Conservation (phyloP, 176 grass and related monocot species). For the Ananas comosus region DNA sequence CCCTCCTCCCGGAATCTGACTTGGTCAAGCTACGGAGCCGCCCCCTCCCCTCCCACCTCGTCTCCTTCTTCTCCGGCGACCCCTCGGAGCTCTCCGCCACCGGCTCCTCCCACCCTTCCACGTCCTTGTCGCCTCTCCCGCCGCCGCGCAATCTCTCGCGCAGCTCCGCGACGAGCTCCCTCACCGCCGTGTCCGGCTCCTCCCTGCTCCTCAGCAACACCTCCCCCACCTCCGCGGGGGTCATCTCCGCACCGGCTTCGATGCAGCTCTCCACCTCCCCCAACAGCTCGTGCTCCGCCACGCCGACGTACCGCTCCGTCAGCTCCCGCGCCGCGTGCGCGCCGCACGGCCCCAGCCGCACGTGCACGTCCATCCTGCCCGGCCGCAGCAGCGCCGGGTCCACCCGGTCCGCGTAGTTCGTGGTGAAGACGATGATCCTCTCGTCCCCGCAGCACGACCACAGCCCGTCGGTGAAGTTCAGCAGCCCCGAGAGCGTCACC, state of each 20-base stretch:
- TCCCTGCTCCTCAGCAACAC: conserved; percentile 79
- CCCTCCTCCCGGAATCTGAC: conserved; percentile 73
- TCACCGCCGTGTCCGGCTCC: conserved; percentile 55
- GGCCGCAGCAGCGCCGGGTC: conserved; percentile 79
- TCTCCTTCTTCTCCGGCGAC: conserved; percentile 64
- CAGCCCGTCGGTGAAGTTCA: conserved; percentile 94
- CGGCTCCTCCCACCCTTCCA: conserved; percentile 45
- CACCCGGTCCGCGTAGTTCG: conserved; percentile 84
- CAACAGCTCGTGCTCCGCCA: conserved; percentile 44
- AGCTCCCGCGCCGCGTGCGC: conserved; percentile 65
- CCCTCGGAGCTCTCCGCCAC: conserved; percentile 58
- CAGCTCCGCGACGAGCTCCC: conserved; percentile 57
- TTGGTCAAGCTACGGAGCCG: conserved; percentile 87
- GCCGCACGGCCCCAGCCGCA: conserved; percentile 64
- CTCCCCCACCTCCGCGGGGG: conserved; percentile 84
- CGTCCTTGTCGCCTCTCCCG: conserved; percentile 8
- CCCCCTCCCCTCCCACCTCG: conserved; percentile 77
- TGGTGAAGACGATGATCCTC: conserved; percentile 85
- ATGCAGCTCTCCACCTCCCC: conserved; percentile 42
- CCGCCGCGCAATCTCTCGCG: conserved; percentile 23
- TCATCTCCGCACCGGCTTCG: conserved; percentile 62
- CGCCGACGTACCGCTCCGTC: conserved; percentile 47
- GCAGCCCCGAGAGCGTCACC: conserved; percentile 82
- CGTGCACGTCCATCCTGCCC: conserved; percentile 93
- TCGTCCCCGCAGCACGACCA: conserved; percentile 99